Evolutionary conservation across 2,329 filamentous ascomycete species (phyloP).

Genomic region (Reticulascus tulasneorum): DNA sequence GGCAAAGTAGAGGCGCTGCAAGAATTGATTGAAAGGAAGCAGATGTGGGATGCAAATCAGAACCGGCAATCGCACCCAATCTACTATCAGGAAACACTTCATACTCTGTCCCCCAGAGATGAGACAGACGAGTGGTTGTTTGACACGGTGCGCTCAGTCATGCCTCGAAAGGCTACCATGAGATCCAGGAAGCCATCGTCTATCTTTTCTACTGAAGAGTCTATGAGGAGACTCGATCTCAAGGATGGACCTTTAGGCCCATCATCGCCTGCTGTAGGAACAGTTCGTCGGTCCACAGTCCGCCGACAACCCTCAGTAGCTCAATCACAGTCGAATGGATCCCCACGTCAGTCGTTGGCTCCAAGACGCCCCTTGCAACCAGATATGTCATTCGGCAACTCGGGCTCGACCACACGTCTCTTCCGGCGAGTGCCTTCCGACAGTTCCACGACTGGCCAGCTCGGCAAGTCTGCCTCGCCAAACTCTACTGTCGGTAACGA

Average conservation of each 20-base stretch:
- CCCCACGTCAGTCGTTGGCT: slow-evolving; percentile 38
- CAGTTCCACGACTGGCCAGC: slow-evolving; percentile 42
- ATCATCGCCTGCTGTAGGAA: slow-evolving; percentile 48
- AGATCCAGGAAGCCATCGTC: slow-evolving; percentile 54
- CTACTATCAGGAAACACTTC: slow-evolving; percentile 91
- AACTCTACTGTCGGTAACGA: slow-evolving; percentile 53
- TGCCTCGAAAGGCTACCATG: slow-evolving; percentile 49
- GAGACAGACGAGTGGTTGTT: slow-evolving; percentile 92
- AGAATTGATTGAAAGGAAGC: slow-evolving; percentile 78
- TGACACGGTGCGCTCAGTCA: slow-evolving; percentile 80
- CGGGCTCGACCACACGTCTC: slow-evolving; percentile 83
- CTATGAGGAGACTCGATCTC: slow-evolving; percentile 56
- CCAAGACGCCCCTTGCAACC: slow-evolving; percentile 82
- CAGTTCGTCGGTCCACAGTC: slow-evolving; percentile 58
- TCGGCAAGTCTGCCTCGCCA: slow-evolving; percentile 29
- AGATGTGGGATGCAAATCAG: slow-evolving; percentile 74
- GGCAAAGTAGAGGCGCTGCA: slow-evolving; percentile 86
- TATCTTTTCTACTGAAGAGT: slow-evolving; percentile 55
- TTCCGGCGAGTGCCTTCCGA: slow-evolving; percentile 84
- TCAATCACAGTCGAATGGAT: slow-evolving; percentile 31
- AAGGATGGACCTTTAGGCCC: slow-evolving; percentile 58
- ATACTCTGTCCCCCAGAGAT: slow-evolving; percentile 61
- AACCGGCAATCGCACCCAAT: slow-evolving; percentile 67
- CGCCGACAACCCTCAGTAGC: slow-evolving; percentile 43
- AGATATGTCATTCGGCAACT: slow-evolving; percentile 91